phyloP scores from a whole-genome alignment of 129 eudicot species.

The Lactuca saligna region DNA sequence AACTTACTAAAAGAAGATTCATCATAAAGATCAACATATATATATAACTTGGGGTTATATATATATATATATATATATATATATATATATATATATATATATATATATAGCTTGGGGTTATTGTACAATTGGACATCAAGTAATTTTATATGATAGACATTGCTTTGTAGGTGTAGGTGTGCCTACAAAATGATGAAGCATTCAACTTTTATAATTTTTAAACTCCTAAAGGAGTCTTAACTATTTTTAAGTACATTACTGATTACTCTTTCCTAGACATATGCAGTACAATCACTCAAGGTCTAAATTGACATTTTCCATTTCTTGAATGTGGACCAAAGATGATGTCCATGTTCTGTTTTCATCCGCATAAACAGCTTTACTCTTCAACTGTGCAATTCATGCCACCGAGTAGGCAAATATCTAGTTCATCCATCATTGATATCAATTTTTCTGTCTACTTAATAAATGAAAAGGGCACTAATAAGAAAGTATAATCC shows the following conservation, averaged over 20 bases:
- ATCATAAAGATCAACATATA: slow-evolving; percentile 16
- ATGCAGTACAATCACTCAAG: neutral
- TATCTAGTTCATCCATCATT: slow-evolving; percentile 7
- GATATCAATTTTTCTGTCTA: neutral
- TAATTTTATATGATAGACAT: slow-evolving; percentile 4
- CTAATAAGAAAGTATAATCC: neutral
- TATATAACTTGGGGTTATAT: too few relatives aligned
- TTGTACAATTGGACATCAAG: slow-evolving; percentile 3
- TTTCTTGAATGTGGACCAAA: too few relatives aligned
- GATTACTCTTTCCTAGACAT: neutral
- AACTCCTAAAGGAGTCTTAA: slow-evolving; percentile 17
- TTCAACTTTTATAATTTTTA: neutral
- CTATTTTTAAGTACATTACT: slow-evolving; percentile 2
- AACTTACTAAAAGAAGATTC: slow-evolving; percentile 13
- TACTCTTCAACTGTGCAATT: neutral
- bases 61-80: too few relatives aligned
- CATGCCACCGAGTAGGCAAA: neutral
- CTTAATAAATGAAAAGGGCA: neutral
- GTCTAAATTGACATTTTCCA: slow-evolving; percentile 11
- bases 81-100: too few relatives aligned
- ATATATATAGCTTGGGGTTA: neutral
- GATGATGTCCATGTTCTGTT: slow-evolving; percentile 6
- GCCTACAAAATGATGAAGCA: slow-evolving; percentile 4
- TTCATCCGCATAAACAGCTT: neutral
- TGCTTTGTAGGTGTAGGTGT: slow-evolving; percentile 6